These are phyloP conservation scores for Groenewaldozyma salmanticensis DNA, from an alignment of 805 yeast genomes.

Conservation along the genomic window DNA sequence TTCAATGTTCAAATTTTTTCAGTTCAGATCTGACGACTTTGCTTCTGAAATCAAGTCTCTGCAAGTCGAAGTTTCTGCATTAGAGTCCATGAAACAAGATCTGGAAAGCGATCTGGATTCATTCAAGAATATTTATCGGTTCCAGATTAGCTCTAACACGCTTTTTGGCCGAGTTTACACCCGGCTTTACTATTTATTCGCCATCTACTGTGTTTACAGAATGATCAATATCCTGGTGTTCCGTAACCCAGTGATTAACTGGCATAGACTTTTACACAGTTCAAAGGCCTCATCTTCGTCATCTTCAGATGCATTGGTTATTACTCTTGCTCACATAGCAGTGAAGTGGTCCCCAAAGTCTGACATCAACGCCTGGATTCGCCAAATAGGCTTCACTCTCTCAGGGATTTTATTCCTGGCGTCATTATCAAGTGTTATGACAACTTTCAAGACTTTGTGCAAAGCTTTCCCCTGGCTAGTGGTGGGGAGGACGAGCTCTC, in stretches of 20 bases:
- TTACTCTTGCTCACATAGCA: slow-evolving; percentile 18
- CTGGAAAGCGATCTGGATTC: slow-evolving; percentile 24
- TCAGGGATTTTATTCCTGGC: slow-evolving; percentile 30
- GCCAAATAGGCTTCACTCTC: slow-evolving; percentile 31
- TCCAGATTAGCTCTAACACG: slow-evolving; percentile 23
- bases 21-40: slow-evolving; percentile 18
- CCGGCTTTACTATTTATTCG: slow-evolving; percentile 24
- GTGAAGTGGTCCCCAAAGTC: slow-evolving; percentile 9
- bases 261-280: neutral
- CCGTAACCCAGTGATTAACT: slow-evolving; percentile 20
- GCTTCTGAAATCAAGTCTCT: slow-evolving; percentile 13
- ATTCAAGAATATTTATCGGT: slow-evolving; percentile 16
- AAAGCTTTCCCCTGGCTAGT: slow-evolving; percentile 24
- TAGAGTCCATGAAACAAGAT: slow-evolving; percentile 24
- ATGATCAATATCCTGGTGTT: slow-evolving; percentile 25
- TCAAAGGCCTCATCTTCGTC: slow-evolving; percentile 5
- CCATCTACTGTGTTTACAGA: slow-evolving; percentile 34
- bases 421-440: slow-evolving; percentile 29
- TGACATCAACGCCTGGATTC: slow-evolving; percentile 28
- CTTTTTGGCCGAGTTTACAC: slow-evolving; percentile 23
- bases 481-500: slow-evolving; percentile 2
- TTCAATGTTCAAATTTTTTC: slow-evolving; percentile 18
- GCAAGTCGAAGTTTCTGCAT: slow-evolving; percentile 27
- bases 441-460: slow-evolving; percentile 24
- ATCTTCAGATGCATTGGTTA: slow-evolving; percentile 20